These are phyloP conservation scores for Firmiana major DNA, from an alignment of 345 rosid species.

Conservation along the genomic window DNA sequence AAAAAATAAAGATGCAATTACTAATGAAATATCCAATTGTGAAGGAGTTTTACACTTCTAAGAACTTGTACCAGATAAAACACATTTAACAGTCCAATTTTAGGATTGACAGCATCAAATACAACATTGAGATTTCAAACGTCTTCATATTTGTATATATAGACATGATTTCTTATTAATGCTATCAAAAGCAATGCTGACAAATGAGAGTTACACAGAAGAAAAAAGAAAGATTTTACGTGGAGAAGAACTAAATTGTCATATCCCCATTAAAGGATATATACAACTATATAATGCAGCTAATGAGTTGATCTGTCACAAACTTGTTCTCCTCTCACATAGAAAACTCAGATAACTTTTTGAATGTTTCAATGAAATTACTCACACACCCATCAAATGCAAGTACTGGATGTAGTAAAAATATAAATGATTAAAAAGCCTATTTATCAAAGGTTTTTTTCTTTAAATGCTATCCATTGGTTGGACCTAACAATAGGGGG, in stretches of 20 bases:
- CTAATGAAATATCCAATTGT: background rate
- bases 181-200: constrained; percentile 1
- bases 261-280: constrained; percentile 2
- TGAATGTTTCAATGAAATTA: background rate
- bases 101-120: background rate
- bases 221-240: background rate
- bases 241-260: background rate
- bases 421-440: background rate
- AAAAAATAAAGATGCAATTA: background rate
- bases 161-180: background rate
- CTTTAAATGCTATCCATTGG: background rate
- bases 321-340: background rate
- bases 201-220: background rate
- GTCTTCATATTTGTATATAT: background rate
- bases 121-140: constrained; percentile 1
- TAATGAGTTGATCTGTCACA: background rate
- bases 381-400: background rate
- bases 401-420: background rate
- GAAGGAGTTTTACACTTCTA: background rate
- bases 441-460: background rate
- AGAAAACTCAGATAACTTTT: background rate
- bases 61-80: background rate
- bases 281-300: background rate
- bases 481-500: background rate
- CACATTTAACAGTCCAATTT: background rate